These are phyloP conservation scores for Dryas octopetala DNA, from an alignment of 306 rosid species.

Conservation along the genomic window DNA sequence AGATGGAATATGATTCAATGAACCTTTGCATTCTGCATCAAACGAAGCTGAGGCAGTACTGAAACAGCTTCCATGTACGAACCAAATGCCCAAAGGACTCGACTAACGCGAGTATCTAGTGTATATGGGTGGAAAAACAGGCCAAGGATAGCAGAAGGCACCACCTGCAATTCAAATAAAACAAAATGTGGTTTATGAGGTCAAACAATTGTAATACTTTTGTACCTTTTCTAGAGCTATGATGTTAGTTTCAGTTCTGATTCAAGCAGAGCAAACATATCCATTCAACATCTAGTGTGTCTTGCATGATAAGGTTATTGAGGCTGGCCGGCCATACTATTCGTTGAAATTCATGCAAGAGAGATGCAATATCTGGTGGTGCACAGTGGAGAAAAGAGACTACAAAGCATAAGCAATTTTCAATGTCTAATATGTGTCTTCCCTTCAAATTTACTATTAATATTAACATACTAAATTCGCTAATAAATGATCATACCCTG, in stretches of 20 bases:
- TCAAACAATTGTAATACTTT: neutral
- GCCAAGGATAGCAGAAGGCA: slow-evolving; percentile 53
- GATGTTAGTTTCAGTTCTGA: neutral
- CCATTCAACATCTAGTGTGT: neutral
- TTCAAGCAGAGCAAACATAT: neutral
- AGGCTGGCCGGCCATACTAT: neutral
- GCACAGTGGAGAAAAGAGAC: neutral
- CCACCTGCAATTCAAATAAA: slow-evolving; percentile 39
- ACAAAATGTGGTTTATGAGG: slow-evolving; percentile 8
- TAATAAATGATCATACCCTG: too few species aligned
- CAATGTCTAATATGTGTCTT: neutral
- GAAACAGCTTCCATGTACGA: slow-evolving; percentile 67
- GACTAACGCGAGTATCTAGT: neutral
- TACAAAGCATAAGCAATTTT: neutral
- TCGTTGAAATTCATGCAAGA: neutral
- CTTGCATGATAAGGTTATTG: neutral
- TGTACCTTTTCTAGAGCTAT: neutral
- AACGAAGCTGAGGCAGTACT: slow-evolving; percentile 71
- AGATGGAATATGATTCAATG: too few species aligned
- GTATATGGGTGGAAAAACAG: slow-evolving; percentile 43
- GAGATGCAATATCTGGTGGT: neutral
- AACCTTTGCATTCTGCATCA: slow-evolving; percentile 86
- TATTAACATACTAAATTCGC: too few species aligned
- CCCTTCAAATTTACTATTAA: too few species aligned
- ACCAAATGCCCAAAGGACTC: slow-evolving; percentile 60